Conservation (phyloP, 164 flowering plant species). For the Nymphaea colorata region DNA sequence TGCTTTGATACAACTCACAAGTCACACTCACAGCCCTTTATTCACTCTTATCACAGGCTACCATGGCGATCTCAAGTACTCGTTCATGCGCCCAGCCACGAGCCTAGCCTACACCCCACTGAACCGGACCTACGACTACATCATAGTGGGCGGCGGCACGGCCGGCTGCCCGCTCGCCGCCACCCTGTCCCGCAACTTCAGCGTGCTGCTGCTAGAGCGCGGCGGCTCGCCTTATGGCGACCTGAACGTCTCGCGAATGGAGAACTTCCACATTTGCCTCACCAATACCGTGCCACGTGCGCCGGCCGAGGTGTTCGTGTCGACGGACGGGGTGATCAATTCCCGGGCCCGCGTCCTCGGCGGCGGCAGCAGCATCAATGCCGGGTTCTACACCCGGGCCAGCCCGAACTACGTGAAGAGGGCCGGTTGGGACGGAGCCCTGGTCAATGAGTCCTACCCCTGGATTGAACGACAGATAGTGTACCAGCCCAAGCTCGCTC, state of each 20-base stretch:
- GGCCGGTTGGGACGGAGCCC: slow-evolving; percentile 59
- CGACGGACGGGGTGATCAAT: slow-evolving; percentile 93
- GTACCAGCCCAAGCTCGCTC: slow-evolving; percentile 34
- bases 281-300: slow-evolving; percentile 63
- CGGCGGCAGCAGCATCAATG: slow-evolving; percentile 83
- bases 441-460: slow-evolving; percentile 73
- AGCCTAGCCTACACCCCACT: neutral
- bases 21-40: no score
- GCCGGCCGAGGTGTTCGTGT: slow-evolving; percentile 64
- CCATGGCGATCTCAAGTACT: neutral
- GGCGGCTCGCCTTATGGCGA: slow-evolving; percentile 75
- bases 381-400: slow-evolving; percentile 92
- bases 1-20: no score
- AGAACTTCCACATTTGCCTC: slow-evolving; percentile 55
- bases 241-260: slow-evolving; percentile 42
- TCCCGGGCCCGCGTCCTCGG: slow-evolving; percentile 79
- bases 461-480: slow-evolving; percentile 85
- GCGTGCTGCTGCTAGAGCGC: slow-evolving; percentile 72
- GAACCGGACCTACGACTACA: slow-evolving; percentile 49
- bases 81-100: neutral
- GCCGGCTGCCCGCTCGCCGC: slow-evolving; percentile 96
- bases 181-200: slow-evolving; percentile 73
- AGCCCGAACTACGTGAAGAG: slow-evolving; percentile 42
- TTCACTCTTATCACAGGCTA: slow-evolving; percentile 15
- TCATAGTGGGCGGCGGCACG: slow-evolving; percentile 92